Base-by-base conservation (phyloP, 768 basidiomycete species). In the Termitomyces sp. region DNA sequence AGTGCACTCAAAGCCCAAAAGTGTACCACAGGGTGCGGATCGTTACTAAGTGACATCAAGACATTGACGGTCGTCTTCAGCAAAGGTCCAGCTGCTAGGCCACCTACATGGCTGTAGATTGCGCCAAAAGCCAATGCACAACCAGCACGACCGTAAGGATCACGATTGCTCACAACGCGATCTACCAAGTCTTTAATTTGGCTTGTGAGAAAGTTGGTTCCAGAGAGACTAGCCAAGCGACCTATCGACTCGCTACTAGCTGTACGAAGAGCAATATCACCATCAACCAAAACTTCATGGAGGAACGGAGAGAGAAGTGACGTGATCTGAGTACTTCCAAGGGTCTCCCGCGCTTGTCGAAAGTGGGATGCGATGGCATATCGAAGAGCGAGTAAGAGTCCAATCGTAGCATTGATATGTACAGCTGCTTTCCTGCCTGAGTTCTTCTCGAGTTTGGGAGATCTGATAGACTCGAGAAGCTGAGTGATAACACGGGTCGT, bases 31-130 rank as follows among this genome's bases (percentile, higher is more conserved):
- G 97, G 96, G 69, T 98, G 97, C 0, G 96, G 94, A 69, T 99
- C 97, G 60, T 91, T 94, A 70, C 89, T 86, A 20, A 99, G 82
- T 0, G 95, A 96, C 85, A 96, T 92, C 38, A 98, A 78, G 46
- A 98, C 87, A 67, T 97, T 94, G 60, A 96, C 90, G 0, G 95
- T 93, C 0, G 95, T 97, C 72, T 98, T 98, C 59, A 98, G 79
- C 16, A 98, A 80, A 0, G 97, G 92, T 0, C 93, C 93, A 7
- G 94, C 96, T 12, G 92, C 92, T n/a, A 98, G 80, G 42, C 94
- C 91, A 8, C 97, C 97, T 50, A 98, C 94, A 65, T 92, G 83
- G 45, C 81, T 84, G 70, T 97, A 96, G 38, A 98, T 92, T 13
- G 94, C 83, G 13, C 94, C 93, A 65, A 98, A 93, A 0, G 95